These are phyloP conservation scores for Botrytis tulipae DNA, from an alignment of 2,329 filamentous ascomycete species.

Conservation along the genomic window DNA sequence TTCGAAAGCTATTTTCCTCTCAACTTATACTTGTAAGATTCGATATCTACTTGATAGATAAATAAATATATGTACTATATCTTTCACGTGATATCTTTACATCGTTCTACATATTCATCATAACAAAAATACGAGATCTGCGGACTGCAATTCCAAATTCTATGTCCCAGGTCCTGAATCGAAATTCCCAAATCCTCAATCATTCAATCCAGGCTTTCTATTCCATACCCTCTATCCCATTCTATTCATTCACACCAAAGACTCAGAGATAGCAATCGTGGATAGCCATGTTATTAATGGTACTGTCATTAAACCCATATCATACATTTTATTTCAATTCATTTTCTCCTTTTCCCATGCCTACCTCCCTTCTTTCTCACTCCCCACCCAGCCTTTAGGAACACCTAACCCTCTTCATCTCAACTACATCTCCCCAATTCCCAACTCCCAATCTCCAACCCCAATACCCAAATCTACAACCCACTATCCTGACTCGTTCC, in stretches of 20 bases:
- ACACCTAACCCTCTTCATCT: background rate
- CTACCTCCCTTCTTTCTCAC: background rate
- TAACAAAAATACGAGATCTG: no score
- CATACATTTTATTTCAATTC: background rate
- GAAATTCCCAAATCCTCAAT: no score
- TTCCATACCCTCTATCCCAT: background rate
- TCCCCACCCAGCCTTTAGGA: background rate
- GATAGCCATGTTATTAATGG: background rate
- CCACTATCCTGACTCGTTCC: constrained; percentile 35
- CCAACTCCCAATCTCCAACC: no score
- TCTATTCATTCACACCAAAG: background rate
- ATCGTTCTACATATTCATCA: no score
- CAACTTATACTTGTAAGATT: no score
- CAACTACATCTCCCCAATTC: background rate
- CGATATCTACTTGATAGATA: no score
- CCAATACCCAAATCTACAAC: constrained; percentile 18
- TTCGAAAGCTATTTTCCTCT: no score
- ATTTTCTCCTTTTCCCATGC: background rate
- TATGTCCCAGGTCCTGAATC: no score
- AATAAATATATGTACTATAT: no score
- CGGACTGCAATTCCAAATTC: no score
- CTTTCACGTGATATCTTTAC: no score
- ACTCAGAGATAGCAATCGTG: background rate
- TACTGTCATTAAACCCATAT: constrained; percentile 6
- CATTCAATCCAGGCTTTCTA: fast-evolving